Base-by-base conservation (phyloP, 352 stramenopile species). In the Globisporangium cystogenes region DNA sequence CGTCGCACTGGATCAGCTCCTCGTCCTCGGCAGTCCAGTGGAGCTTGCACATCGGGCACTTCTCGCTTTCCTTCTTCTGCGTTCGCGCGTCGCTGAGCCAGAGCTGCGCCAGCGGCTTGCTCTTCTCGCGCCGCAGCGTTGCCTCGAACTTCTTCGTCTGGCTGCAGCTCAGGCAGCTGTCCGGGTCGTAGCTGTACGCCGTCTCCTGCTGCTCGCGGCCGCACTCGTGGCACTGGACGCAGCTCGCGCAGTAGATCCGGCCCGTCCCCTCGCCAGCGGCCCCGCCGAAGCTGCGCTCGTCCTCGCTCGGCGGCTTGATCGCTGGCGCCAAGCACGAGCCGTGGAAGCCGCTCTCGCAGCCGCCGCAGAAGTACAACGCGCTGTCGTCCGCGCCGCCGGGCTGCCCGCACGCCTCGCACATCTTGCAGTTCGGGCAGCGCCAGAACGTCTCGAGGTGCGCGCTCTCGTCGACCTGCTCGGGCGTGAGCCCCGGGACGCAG, bases 381-480 rank as follows among this genome's bases (percentile, higher is more conserved):
- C 53, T 53, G 49, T 59, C 52, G 24, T 71, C 61, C 8, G n/a
- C n/a, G n/a, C 48, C 41, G 1, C 60, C 73, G 16, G 81, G 71
- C 48, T 81, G 72, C 2, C 88, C 87, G 36, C 90, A 98, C 31
- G 97, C 73, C 59, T 98, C 93, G 59, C 95, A 99, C 58, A 98
- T 86, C 52, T 97, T 97, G 67, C 96, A 99, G 69, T 98, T 99
- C 0, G 64, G 67, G 63, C 96, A 99, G 21, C 94, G 79, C 94
- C 94, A 98, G 33, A 81, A 90, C 21, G 74, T 70, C 24, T 83
- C 67, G 8, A 96, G 66, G 27, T 77, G 71, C 1, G 78, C 60
- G 20, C 68, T 76, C n/a, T 52, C 51, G n/a, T 63, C 49, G 1
- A 78, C 18, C 0, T 65, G 60, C 27, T 64, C 66, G 14, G 58